Percentiles rank a stretch among this genome's conserved stretches.
Evolutionary conservation across 805 yeast genomes (phyloP).

Genomic region (Candida ponderosae): DNA sequence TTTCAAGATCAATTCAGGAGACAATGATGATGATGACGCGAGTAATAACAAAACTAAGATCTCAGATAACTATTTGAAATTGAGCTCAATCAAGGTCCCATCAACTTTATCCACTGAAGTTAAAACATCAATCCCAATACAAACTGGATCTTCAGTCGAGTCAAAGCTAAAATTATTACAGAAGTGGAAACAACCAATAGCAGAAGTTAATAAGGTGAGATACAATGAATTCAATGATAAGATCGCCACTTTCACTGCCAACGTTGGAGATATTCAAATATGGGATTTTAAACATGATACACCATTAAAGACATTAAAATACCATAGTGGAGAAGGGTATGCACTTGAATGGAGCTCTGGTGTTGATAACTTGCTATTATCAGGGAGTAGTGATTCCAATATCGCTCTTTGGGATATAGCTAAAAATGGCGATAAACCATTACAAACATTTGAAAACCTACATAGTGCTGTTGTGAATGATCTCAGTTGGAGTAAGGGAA

Average conservation of each 20-base stretch:
- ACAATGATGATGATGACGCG: constrained; percentile 7
- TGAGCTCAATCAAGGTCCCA: constrained; percentile 30
- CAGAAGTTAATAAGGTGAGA: constrained; percentile 59
- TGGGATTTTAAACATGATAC: constrained; percentile 24
- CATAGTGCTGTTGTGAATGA: constrained; percentile 62
- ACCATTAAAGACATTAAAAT: constrained; percentile 28
- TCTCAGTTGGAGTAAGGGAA: constrained; percentile 45
- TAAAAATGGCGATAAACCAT: constrained; percentile 29
- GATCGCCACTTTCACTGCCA: constrained; percentile 13
- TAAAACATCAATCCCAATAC: constrained; percentile 16
- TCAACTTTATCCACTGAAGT: constrained; percentile 35
- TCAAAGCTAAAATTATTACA: constrained; percentile 29
- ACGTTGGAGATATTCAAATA: constrained; percentile 40
- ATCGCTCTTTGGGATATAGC: constrained; percentile 66
- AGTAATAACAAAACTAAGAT: no score
- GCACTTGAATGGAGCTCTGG: constrained; percentile 57
- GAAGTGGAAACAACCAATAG: constrained; percentile 47
- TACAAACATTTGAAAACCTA: constrained; percentile 32
- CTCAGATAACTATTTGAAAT: constrained; percentile 36
- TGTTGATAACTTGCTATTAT: constrained; percentile 32
- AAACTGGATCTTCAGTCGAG: constrained; percentile 22
- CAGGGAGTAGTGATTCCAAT: constrained; percentile 61
- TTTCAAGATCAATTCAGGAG: constrained; percentile 27
- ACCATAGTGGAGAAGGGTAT: constrained; percentile 61
- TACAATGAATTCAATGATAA: constrained; percentile 25